phyloP scores from a whole-genome alignment of 1,284 basidiomycete genomes.

The Moesziomyces aphidis region DNA sequence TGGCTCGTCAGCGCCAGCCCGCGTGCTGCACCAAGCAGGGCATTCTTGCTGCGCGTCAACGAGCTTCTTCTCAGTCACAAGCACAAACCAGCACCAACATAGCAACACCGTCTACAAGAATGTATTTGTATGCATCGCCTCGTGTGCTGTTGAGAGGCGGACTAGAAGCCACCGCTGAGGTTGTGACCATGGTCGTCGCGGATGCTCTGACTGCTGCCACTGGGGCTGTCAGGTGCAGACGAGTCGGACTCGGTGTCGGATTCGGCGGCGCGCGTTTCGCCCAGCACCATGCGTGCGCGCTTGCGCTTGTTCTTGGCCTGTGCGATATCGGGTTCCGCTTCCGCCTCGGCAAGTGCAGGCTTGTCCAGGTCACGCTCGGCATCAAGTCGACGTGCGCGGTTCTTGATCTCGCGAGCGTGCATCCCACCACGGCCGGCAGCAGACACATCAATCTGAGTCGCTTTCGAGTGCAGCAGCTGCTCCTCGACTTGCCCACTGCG shows the following conservation, averaged over 20 bases:
- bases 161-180: conserved; percentile 24
- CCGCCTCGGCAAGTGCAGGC: conserved; percentile 29
- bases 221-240: conserved; percentile 17
- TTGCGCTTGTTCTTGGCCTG: conserved; percentile 41
- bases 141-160: background rate
- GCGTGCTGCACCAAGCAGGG: conserved; percentile 78
- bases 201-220: conserved; percentile 68
- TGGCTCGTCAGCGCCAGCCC: conserved; percentile 83
- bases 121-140: conserved; percentile 1
- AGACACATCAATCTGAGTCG: conserved; percentile 29
- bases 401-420: conserved; percentile 32
- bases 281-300: conserved; percentile 40
- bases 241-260: conserved; percentile 22
- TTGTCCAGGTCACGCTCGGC: conserved; percentile 44
- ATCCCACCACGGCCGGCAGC: conserved; percentile 5
- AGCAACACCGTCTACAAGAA: background rate
- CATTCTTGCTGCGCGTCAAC: conserved; percentile 81
- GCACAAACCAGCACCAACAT: conserved; percentile 67
- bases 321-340: conserved; percentile 27
- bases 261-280: conserved; percentile 42
- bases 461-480: conserved; percentile 26
- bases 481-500: conserved; percentile 10
- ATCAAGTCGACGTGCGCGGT: conserved; percentile 31
- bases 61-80: conserved; percentile 80
- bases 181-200: conserved; percentile 72